Evolutionary conservation across 805 yeast genomes (phyloP).

Genomic region (Cyberlindnera euphorbiae): DNA sequence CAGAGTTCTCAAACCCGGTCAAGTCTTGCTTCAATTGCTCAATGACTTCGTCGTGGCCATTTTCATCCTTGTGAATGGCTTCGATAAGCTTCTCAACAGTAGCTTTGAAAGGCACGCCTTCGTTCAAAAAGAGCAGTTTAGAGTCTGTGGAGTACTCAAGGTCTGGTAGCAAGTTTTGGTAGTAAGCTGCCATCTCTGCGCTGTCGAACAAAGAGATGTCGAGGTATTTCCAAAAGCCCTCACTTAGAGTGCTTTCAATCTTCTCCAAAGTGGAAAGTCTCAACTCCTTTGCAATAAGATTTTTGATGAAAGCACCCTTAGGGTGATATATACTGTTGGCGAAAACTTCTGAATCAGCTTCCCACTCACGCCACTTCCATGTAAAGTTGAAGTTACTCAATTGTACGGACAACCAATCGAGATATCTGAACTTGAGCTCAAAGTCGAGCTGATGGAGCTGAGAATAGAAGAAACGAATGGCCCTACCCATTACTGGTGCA

Average conservation of each 20-base stretch:
- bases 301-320: slow-evolving; percentile 63
- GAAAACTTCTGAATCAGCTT: slow-evolving; percentile 44
- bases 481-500: slow-evolving; percentile 93
- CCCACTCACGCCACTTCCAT: slow-evolving; percentile 99
- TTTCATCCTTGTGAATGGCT: slow-evolving; percentile 29
- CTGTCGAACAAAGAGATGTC: slow-evolving; percentile 36
- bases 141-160: slow-evolving; percentile 23
- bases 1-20: slow-evolving; percentile 31
- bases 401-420: slow-evolving; percentile 92
- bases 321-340: slow-evolving; percentile 59
- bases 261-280: slow-evolving; percentile 73
- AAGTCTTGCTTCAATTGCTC: slow-evolving; percentile 27
- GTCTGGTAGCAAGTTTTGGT: slow-evolving; percentile 29
- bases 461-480: slow-evolving; percentile 75
- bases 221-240: slow-evolving; percentile 45
- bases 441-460: slow-evolving; percentile 65
- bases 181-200: slow-evolving; percentile 35
- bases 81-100: slow-evolving; percentile 35
- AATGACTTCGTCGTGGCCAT: slow-evolving; percentile 28
- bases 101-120: slow-evolving; percentile 32
- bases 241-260: slow-evolving; percentile 67
- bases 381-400: slow-evolving; percentile 90
- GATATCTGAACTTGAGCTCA: slow-evolving; percentile 65
- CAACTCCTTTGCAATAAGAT: slow-evolving; percentile 78
- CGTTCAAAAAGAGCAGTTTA: slow-evolving; percentile 35